Conservation (phyloP, 2,329 filamentous ascomycete genomes). For the Fusarium cicatricum region DNA sequence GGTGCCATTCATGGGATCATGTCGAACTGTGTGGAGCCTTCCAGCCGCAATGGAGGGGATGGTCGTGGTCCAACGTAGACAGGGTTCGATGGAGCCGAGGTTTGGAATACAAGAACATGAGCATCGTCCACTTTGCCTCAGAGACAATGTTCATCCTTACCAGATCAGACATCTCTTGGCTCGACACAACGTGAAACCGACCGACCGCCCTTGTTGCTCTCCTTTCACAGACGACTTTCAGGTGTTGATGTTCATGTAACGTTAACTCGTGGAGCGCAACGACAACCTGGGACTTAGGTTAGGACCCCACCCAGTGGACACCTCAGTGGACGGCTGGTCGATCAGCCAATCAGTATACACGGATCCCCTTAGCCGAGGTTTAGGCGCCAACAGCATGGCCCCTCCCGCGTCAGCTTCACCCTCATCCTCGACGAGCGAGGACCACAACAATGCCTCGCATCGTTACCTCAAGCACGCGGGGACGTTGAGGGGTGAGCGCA, state of each 20-base stretch:
- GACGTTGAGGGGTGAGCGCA: conserved; percentile 30
- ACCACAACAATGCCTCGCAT: conserved; percentile 41
- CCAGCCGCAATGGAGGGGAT: neutral
- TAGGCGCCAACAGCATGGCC: conserved; percentile 35
- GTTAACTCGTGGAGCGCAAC: conserved; percentile 37
- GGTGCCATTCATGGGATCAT: conserved; percentile 33
- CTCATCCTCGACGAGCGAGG: conserved; percentile 35
- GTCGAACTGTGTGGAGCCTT: conserved; percentile 28
- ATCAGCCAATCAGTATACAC: conserved; percentile 32
- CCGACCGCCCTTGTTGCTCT: neutral
- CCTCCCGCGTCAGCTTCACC: conserved; percentile 37
- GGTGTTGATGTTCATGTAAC: conserved; percentile 38
- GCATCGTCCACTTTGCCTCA: conserved; percentile 28
- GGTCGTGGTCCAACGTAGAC: conserved; percentile 27
- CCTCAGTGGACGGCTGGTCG: neutral
- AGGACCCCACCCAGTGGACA: conserved; percentile 20
- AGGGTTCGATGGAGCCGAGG: conserved; percentile 7
- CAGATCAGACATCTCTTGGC: conserved; percentile 21
- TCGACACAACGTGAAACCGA: conserved; percentile 32
- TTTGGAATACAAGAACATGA: conserved; percentile 30
- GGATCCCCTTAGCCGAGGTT: conserved; percentile 32
- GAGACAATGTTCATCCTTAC: conserved; percentile 32
- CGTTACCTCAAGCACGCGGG: conserved; percentile 43
- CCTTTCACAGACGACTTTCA: conserved; percentile 5
- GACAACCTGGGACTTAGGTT: conserved; percentile 6